Base-by-base conservation (phyloP, 148 eudicot species). In the Amaranthus palmeri region DNA sequence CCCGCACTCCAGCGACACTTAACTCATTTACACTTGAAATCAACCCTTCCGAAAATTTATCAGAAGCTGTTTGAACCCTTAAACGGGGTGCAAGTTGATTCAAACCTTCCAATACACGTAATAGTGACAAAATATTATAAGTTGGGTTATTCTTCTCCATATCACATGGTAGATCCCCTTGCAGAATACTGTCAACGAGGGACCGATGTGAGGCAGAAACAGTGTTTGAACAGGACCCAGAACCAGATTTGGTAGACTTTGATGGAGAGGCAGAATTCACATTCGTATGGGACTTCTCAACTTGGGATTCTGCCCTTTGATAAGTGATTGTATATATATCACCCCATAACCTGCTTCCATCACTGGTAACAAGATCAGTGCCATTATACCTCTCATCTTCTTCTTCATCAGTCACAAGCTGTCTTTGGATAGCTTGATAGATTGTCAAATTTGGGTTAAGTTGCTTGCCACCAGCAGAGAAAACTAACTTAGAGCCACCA, bases 21-120 rank as follows among this genome's bases (percentile, higher is more conserved):
- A 90, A 76, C 77, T 86, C 96, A 80, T 85, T 88, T 46, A 92
- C 68, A 72, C 83, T 82, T 40, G 82, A 70, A 47, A 86, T 78
- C 80, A 83, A 76, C 43, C 99, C 97, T 82, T 90, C 92, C 54
- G 97, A 82, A 64, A 86, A 96, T 69, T 81, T 80, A 61, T 84
- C 93, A 51, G 81, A 83, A 61, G 77, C 86, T 56, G 84, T 76
- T 81, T 88, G 93, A 18, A 85, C 81, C 59, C 97, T 84, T 78
- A 96, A 82, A 52, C 97, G 89, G 3, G 90, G 96, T 41, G 97
- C 97, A 81, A 96, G 96, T 81, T 96, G 99, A 83, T 96, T 96
- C 82, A 96, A 84, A 48, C 97, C 97, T 74, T 92, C 96, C 54
- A 95, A 66, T n/a, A 96, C 92, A 50, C 99, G 96, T 48, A 96